Evolutionary conservation across 106 monocot genomes (phyloP).

Genomic region (Posidonia australis): DNA sequence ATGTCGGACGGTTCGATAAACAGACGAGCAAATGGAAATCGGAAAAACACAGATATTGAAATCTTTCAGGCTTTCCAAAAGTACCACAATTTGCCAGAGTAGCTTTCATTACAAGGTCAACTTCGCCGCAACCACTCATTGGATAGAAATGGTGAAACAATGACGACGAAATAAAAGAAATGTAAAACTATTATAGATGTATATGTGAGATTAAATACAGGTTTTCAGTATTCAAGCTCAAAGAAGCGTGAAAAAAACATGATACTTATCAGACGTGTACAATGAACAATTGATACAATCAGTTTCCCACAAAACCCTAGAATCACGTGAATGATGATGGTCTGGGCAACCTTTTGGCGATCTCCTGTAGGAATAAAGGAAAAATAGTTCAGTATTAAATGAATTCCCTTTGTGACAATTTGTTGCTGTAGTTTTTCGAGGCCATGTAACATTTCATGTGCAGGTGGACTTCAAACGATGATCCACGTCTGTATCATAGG

Average conservation of each 20-base stretch:
- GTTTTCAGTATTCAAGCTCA: not conserved
- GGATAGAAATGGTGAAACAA: too few relatives aligned
- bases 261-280: not conserved
- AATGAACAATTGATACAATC: not conserved
- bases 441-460: not conserved
- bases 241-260: not conserved
- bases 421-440: not conserved
- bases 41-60: too few relatives aligned
- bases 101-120: too few relatives aligned
- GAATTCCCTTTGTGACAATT: not conserved
- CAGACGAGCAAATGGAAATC: too few relatives aligned
- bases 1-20: too few relatives aligned
- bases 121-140: too few relatives aligned
- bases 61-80: too few relatives aligned
- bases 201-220: not conserved
- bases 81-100: too few relatives aligned
- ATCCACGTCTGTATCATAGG: not conserved
- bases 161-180: too few relatives aligned
- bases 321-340: slow-evolving; percentile 26
- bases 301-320: not conserved
- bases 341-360: slow-evolving; percentile 49
- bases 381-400: not conserved
- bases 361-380: slow-evolving; percentile 30
- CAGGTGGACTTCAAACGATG: not conserved
- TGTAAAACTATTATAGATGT: not conserved